These are phyloP conservation scores for Fusarium anguioides DNA, from an alignment of 2,329 filamentous ascomycete genomes.

Conservation along the genomic window DNA sequence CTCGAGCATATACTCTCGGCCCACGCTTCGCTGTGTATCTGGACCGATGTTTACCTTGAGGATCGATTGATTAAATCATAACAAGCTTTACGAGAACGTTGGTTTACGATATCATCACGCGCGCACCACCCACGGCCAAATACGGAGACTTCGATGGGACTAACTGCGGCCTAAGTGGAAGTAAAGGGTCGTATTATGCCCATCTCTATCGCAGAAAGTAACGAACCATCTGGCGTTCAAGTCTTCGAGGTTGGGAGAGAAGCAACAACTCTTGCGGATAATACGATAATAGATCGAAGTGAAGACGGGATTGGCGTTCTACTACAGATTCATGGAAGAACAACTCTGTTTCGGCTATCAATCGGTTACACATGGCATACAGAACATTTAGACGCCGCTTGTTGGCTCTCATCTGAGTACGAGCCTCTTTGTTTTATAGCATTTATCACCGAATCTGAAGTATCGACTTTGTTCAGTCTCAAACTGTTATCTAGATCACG, in stretches of 20 bases:
- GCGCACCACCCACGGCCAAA: background rate
- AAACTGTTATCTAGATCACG: too few relatives aligned
- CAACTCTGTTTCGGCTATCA: too few relatives aligned
- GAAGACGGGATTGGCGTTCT: background rate
- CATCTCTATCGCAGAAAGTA: background rate
- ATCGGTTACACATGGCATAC: background rate
- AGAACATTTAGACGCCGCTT: background rate
- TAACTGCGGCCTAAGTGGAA: too few relatives aligned
- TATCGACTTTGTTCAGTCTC: background rate
- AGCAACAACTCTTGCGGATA: background rate
- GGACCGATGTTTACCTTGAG: too few relatives aligned
- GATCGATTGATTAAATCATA: too few relatives aligned
- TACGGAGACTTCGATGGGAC: background rate
- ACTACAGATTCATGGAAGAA: background rate
- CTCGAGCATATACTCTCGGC: accelerated
- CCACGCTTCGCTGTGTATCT: background rate
- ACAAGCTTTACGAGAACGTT: background rate
- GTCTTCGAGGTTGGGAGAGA: background rate
- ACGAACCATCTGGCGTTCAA: background rate
- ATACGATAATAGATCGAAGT: background rate
- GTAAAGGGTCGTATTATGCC: too few relatives aligned
- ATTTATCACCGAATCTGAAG: background rate
- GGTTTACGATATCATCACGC: background rate
- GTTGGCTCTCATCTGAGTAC: background rate
- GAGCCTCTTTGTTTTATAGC: background rate